These are phyloP conservation scores for Microdochium bolleyi DNA, from an alignment of 2,329 filamentous ascomycete genomes.

Conservation along the genomic window DNA sequence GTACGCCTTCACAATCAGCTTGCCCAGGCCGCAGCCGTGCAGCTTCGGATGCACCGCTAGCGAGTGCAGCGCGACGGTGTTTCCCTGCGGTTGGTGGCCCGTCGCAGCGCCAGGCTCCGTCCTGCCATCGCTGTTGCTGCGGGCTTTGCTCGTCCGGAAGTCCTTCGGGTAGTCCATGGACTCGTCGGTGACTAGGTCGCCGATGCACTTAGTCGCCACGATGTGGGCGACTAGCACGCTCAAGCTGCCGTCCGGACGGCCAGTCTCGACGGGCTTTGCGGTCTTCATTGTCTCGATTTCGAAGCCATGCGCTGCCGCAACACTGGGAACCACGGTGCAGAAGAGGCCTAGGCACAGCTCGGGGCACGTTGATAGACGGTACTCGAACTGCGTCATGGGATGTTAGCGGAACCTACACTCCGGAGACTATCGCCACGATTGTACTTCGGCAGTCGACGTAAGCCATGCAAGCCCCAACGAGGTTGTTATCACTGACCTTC, in stretches of 20 bases:
- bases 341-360: conserved; percentile 77
- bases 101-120: conserved; percentile 13
- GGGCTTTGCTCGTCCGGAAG: conserved; percentile 46
- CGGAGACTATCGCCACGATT: background rate
- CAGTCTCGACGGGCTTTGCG: conserved; percentile 51
- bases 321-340: conserved; percentile 48
- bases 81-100: conserved; percentile 66
- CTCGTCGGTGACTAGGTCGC: conserved; percentile 58
- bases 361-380: conserved; percentile 66
- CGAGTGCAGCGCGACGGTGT: conserved; percentile 75
- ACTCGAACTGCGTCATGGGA: conserved; percentile 53
- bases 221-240: conserved; percentile 70
- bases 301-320: conserved; percentile 31
- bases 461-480: background rate
- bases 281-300: conserved; percentile 43
- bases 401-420: background rate
- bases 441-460: too few species aligned
- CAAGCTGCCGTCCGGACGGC: conserved; percentile 44
- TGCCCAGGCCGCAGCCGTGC: conserved; percentile 66
- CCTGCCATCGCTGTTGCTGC: conserved; percentile 25
- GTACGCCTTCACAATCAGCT: conserved; percentile 66
- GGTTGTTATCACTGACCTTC: conserved; percentile 37
- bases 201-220: conserved; percentile 63
- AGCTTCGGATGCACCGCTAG: conserved; percentile 71
- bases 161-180: conserved; percentile 68